phyloP scores from a whole-genome alignment of 768 basidiomycete species.

The Mycena epipterygia region DNA sequence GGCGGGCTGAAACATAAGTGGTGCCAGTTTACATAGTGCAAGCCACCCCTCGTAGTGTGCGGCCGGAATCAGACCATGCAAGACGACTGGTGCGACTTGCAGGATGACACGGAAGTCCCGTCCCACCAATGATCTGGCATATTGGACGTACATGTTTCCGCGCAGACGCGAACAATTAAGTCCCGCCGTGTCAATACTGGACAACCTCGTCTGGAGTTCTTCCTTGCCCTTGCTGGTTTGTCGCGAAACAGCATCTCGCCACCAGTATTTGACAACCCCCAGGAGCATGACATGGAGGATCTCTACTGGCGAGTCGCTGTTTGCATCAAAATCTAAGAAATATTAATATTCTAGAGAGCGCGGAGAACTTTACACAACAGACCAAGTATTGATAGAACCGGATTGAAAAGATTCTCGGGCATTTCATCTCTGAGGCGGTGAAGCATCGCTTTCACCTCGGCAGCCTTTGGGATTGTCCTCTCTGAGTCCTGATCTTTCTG shows the following conservation, averaged over 20 bases:
- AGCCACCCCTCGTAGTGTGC: not conserved
- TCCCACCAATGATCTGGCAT: not conserved
- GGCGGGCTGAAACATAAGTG: not conserved
- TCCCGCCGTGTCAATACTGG: not conserved
- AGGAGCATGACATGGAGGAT: conserved; percentile 3
- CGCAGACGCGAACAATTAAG: not conserved
- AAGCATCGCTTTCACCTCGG: not conserved
- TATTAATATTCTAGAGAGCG: not conserved
- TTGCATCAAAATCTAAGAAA: conserved; percentile 37
- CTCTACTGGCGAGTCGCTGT: not conserved
- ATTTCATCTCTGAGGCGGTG: not conserved
- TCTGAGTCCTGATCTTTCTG: too few species aligned
- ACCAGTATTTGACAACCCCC: conserved; percentile 22
- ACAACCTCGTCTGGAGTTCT: not conserved
- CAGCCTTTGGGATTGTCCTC: too few species aligned
- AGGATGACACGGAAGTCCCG: conserved; percentile 4
- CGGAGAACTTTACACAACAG: not conserved
- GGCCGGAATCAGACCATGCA: not conserved
- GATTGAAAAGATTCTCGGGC: conserved; percentile 4
- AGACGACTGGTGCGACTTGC: not conserved
- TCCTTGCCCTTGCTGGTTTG: conserved; percentile 1
- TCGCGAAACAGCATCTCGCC: conserved; percentile 32
- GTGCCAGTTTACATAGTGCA: not conserved
- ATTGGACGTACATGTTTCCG: not conserved
- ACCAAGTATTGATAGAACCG: not conserved